phyloP scores from a whole-genome alignment of 805 yeast species.

The Saturnispora gosingensis region DNA sequence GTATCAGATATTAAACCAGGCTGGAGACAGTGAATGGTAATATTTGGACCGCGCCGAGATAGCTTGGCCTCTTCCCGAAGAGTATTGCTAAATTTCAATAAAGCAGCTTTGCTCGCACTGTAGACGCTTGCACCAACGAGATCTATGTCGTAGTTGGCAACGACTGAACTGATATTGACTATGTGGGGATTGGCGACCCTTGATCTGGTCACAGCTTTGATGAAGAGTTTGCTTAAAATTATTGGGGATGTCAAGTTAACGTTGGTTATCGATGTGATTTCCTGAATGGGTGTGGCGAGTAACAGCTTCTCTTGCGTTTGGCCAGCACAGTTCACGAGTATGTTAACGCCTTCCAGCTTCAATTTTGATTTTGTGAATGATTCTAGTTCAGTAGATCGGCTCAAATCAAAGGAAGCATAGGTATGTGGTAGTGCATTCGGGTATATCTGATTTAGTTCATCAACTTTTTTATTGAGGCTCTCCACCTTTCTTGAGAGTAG shows the following conservation, averaged over 20 bases:
- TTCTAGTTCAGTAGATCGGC: constrained; percentile 12
- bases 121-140: constrained; percentile 52
- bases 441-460: constrained; percentile 12
- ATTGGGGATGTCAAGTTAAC: constrained; percentile 58
- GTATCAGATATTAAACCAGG: constrained; percentile 66
- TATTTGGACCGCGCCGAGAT: constrained; percentile 29
- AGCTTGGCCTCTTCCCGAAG: constrained; percentile 46
- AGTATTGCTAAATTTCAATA: constrained; percentile 50
- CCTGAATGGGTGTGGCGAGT: constrained; percentile 30
- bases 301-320: constrained; percentile 48
- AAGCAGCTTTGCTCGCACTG: constrained; percentile 62
- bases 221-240: constrained; percentile 42
- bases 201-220: constrained; percentile 39
- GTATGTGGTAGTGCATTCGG: constrained; percentile 22
- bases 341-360: constrained; percentile 30
- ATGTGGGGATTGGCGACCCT: constrained; percentile 30
- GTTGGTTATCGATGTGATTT: constrained; percentile 38
- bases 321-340: constrained; percentile 62
- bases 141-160: constrained; percentile 31
- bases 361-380: constrained; percentile 11
- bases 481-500: constrained; percentile 40
- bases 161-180: constrained; percentile 58
- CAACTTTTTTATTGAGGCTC: constrained; percentile 25
- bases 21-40: constrained; percentile 55
- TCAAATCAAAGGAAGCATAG: constrained; percentile 29